Percentiles rank a stretch among this genome's conserved stretches.
phyloP scores from a whole-genome alignment of 2,329 filamentous ascomycete genomes.

The Colletotrichum magnum region DNA sequence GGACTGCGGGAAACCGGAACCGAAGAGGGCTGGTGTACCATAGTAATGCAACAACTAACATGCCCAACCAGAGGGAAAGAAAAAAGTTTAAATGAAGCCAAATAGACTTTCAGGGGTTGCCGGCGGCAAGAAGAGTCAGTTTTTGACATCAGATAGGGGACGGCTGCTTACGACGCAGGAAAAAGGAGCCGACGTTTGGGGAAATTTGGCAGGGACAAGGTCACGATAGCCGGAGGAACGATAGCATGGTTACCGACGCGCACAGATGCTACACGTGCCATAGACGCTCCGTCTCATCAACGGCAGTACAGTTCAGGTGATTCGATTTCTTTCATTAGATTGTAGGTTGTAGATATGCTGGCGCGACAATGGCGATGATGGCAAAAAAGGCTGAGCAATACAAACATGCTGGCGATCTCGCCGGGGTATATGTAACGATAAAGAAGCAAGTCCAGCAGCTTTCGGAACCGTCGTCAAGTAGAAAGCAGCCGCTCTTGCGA shows the following conservation, averaged over 20 bases:
- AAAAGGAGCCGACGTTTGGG: neutral
- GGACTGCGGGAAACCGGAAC: neutral
- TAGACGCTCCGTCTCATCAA: too few species aligned
- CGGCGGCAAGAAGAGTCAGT: conserved; percentile 21
- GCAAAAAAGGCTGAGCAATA: conserved; percentile 14
- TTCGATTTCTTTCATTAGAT: neutral
- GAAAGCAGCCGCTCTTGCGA: neutral
- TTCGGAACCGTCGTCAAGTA: conserved; percentile 24
- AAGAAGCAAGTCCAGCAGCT: conserved; percentile 25
- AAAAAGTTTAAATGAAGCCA: conserved; percentile 5
- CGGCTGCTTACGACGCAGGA: too few species aligned
- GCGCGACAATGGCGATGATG: neutral
- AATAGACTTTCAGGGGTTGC: conserved; percentile 13
- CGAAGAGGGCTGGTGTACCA: neutral
- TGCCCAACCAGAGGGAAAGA: neutral
- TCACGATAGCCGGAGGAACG: neutral
- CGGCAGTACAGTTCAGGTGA: too few species aligned
- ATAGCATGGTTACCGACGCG: neutral
- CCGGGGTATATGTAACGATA: conserved; percentile 41
- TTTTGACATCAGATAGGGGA: neutral
- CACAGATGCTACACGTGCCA: neutral
- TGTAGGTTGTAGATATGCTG: too few species aligned
- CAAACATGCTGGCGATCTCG: conserved; percentile 38
- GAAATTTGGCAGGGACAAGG: conserved; percentile 19
- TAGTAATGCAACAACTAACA: neutral